phyloP scores from a whole-genome alignment of 2,329 filamentous ascomycete genomes.

The Bipolaris bicolor region DNA sequence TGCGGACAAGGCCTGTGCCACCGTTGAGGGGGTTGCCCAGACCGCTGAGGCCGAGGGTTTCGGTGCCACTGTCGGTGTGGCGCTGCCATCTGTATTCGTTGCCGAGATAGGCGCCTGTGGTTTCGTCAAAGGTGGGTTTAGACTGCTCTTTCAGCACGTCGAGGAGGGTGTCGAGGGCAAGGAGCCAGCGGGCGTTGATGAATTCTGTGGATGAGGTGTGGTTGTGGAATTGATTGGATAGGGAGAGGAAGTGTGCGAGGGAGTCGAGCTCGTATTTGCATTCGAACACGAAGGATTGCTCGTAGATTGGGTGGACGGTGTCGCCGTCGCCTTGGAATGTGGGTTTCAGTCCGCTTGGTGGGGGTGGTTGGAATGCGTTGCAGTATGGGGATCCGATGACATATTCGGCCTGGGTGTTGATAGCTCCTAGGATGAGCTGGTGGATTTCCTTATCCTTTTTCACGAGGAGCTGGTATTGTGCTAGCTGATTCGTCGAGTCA shows the following conservation, averaged over 20 bases:
- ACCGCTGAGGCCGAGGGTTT: conserved; percentile 82
- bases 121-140: conserved; percentile 75
- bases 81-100: conserved; percentile 92
- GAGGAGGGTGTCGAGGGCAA: conserved; percentile 76
- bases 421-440: conserved; percentile 84
- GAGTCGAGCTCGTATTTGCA: conserved; percentile 99
- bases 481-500: conserved; percentile 91
- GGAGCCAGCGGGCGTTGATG: conserved; percentile 77
- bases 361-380: conserved; percentile 96
- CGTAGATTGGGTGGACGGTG: conserved; percentile 82
- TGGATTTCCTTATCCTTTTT: conserved; percentile 80
- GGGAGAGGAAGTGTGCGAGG: conserved; percentile 84
- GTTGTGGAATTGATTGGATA: conserved; percentile 85
- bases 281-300: conserved; percentile 86
- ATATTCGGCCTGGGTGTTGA: conserved; percentile 95
- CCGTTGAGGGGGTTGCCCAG: conserved; percentile 89
- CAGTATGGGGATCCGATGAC: conserved; percentile 95
- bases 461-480: conserved; percentile 85
- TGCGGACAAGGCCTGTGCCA: conserved; percentile 84
- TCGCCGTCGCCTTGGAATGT: conserved; percentile 84
- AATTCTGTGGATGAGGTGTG: conserved; percentile 80
- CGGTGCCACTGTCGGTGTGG: conserved; percentile 79
- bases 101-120: conserved; percentile 66
- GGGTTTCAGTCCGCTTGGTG: conserved; percentile 74
- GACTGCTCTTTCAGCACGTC: conserved; percentile 79